These are phyloP conservation scores for Trifolium fragiferum DNA, from an alignment of 306 rosid genomes.

Conservation along the genomic window DNA sequence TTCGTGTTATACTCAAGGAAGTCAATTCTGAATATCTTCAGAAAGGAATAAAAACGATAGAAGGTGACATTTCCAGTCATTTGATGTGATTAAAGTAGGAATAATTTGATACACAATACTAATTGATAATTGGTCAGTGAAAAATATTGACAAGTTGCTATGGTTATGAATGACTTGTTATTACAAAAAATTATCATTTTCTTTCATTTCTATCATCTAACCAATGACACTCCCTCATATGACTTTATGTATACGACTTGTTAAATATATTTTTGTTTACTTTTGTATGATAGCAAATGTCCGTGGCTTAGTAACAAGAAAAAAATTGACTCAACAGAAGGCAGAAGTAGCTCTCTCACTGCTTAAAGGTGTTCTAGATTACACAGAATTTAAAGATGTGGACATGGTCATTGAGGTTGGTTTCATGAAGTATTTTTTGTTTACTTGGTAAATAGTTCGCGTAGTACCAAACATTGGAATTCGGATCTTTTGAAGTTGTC, in stretches of 20 bases:
- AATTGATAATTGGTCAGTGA: conserved; percentile 8
- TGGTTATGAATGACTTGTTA: background rate
- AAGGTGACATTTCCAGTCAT: conserved; percentile 61
- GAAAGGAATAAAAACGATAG: conserved; percentile 69
- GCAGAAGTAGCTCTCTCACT: conserved; percentile 64
- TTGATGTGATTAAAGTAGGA: background rate
- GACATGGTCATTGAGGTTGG: conserved; percentile 95
- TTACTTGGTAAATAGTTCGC: conserved; percentile 1
- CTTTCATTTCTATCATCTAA: background rate
- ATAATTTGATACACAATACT: background rate
- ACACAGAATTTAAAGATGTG: conserved; percentile 78
- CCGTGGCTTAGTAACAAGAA: conserved; percentile 63
- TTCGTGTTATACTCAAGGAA: conserved; percentile 84
- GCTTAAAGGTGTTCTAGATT: conserved; percentile 88
- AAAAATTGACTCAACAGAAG: conserved; percentile 73
- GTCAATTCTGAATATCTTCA: conserved; percentile 79
- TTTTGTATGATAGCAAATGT: conserved; percentile 68
- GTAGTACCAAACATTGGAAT: conserved; percentile 16
- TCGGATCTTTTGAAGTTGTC: conserved; percentile 18
- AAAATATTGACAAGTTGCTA: background rate
- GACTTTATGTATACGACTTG: conserved; percentile 7
- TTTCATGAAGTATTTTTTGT: conserved; percentile 34
- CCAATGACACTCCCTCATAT: no score
- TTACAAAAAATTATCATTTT: background rate
- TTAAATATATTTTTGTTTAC: conserved; percentile 27